A percentile compares a stretch with the other conserved stretches of the same genome.
Evolutionary conservation across 805 yeast genomes (phyloP).

Genomic region (Teunomyces gatunensis): DNA sequence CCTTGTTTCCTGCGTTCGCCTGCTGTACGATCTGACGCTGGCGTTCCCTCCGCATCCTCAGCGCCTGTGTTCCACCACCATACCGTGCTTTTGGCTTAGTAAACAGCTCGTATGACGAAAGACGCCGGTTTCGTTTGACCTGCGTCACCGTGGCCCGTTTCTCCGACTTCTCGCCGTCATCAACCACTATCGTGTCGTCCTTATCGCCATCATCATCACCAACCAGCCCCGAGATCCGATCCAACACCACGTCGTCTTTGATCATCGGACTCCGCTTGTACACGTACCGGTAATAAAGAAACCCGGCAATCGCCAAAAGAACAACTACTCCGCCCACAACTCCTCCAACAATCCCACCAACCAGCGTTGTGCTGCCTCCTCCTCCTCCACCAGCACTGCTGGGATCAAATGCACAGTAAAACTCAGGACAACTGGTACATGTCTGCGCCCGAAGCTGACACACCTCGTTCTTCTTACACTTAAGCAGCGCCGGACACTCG

Average conservation of each 20-base stretch:
- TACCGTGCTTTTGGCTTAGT: slow-evolving; percentile 36
- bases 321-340: slow-evolving; percentile 55
- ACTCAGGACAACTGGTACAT: slow-evolving; percentile 55
- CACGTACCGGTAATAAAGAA: slow-evolving; percentile 32
- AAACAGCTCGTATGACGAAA: slow-evolving; percentile 43
- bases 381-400: slow-evolving; percentile 5
- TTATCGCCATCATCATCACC: slow-evolving; percentile 6
- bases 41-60: slow-evolving; percentile 11
- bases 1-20: slow-evolving; percentile 11
- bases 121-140: slow-evolving; percentile 14
- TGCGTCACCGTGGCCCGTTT: background rate
- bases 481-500: slow-evolving; percentile 43
- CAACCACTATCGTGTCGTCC: slow-evolving; percentile 8
- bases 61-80: slow-evolving; percentile 5
- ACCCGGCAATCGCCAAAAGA: slow-evolving; percentile 52
- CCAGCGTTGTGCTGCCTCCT: slow-evolving; percentile 13
- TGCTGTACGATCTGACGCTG: slow-evolving; percentile 14
- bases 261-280: slow-evolving; percentile 34
- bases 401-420: slow-evolving; percentile 27
- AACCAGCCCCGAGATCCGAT: slow-evolving; percentile 1
- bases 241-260: slow-evolving; percentile 23
- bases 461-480: slow-evolving; percentile 49
- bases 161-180: slow-evolving; percentile 5
- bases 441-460: slow-evolving; percentile 58
- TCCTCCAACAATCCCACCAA: slow-evolving; percentile 69